Percentiles rank a stretch among this genome's conserved stretches.
phyloP scores from a whole-genome alignment of 2,329 filamentous ascomycete species.

The Berkeleyomyces rouxiae region DNA sequence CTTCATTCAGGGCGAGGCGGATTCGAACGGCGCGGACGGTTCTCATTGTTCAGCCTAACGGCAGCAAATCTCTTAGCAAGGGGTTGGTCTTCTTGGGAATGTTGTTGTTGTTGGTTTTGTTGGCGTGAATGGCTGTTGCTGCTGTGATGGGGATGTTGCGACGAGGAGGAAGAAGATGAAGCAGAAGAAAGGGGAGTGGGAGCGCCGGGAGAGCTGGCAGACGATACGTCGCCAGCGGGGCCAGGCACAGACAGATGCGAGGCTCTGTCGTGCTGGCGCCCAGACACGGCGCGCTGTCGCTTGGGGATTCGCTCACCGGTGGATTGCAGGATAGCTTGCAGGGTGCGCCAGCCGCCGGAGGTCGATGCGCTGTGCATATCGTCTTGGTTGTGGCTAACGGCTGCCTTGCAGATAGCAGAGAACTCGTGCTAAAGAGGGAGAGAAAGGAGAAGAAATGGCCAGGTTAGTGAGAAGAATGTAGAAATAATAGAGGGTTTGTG shows the following conservation, averaged over 20 bases:
- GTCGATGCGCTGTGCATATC: slow-evolving; percentile 72
- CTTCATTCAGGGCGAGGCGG: slow-evolving; percentile 5
- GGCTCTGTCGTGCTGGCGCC: not conserved
- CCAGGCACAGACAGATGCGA: slow-evolving; percentile 14
- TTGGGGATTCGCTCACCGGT: slow-evolving; percentile 92
- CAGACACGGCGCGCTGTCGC: slow-evolving; percentile 29
- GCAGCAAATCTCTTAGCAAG: slow-evolving; percentile 51
- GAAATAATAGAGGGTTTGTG: not conserved
- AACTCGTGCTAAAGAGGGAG: slow-evolving; percentile 58
- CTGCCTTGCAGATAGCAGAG: slow-evolving; percentile 67
- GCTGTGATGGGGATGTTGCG: not conserved
- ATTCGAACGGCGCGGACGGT: slow-evolving; percentile 8
- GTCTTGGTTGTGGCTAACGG: slow-evolving; percentile 61
- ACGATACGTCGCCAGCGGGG: slow-evolving; percentile 17
- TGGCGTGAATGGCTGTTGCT: slow-evolving; percentile 18
- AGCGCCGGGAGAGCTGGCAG: slow-evolving; percentile 17
- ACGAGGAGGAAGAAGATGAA: slow-evolving; percentile 6
- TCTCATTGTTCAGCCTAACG: slow-evolving; percentile 41
- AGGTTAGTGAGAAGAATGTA: not conserved
- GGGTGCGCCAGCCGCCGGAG: slow-evolving; percentile 82
- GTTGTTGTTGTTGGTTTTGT: slow-evolving; percentile 27
- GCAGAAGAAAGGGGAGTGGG: slow-evolving; percentile 16
- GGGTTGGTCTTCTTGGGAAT: slow-evolving; percentile 30
- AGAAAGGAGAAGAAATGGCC: not conserved
- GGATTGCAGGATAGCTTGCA: slow-evolving; percentile 85